Percentiles rank a stretch among this genome's conserved stretches.
Conservation (phyloP, 345 rosid species). For the Bretschneidera sinensis region DNA sequence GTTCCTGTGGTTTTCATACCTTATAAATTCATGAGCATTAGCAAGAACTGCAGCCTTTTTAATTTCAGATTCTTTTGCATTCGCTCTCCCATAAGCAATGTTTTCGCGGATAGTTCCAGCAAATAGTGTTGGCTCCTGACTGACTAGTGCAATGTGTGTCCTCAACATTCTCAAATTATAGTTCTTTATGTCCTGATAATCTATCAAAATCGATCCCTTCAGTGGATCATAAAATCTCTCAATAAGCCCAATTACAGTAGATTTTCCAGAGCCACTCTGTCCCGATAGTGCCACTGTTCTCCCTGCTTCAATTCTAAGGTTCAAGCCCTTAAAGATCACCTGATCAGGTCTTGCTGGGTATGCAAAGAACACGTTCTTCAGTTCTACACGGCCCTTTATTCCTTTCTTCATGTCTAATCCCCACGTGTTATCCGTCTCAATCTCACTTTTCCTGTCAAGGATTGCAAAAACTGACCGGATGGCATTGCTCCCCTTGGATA, state of each 20-base stretch:
- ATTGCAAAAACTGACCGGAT: slow-evolving; percentile 43
- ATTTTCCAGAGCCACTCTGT: slow-evolving; percentile 65
- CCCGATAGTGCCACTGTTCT: slow-evolving; percentile 54
- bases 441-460: slow-evolving; percentile 52
- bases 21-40: slow-evolving; percentile 63
- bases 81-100: slow-evolving; percentile 45
- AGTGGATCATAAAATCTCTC: slow-evolving; percentile 64
- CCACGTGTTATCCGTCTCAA: slow-evolving; percentile 34
- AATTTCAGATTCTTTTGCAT: slow-evolving; percentile 50
- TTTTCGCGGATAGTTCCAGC: slow-evolving; percentile 61
- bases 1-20: slow-evolving; percentile 25
- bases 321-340: slow-evolving; percentile 48
- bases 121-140: slow-evolving; percentile 66
- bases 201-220: slow-evolving; percentile 42
- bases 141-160: slow-evolving; percentile 55
- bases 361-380: slow-evolving; percentile 53
- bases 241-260: slow-evolving; percentile 54
- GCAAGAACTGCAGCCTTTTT: slow-evolving; percentile 49
- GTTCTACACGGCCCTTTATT: slow-evolving; percentile 44
- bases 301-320: slow-evolving; percentile 55
- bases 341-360: slow-evolving; percentile 61
- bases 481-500: slow-evolving; percentile 54
- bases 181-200: slow-evolving; percentile 46
- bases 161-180: slow-evolving; percentile 44
- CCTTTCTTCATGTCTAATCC: slow-evolving; percentile 28